Evolutionary conservation across 306 rosid species (phyloP).

Genomic region (Phaseolus lunatus): DNA sequence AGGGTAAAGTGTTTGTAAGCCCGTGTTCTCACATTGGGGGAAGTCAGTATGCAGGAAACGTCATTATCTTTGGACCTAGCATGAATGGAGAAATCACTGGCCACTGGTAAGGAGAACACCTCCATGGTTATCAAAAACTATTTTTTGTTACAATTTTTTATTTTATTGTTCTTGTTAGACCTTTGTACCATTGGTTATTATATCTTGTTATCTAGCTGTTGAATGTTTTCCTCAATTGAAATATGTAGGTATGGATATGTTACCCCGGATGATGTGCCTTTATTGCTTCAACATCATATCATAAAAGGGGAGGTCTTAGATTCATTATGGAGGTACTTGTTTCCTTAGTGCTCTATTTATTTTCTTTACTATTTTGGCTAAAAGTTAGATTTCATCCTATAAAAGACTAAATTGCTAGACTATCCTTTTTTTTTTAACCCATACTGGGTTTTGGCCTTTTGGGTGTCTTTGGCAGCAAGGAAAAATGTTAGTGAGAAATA

Average conservation of each 20-base stretch:
- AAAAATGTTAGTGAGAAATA: no score
- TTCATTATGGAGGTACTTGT: slow-evolving; percentile 80
- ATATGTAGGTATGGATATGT: slow-evolving; percentile 93
- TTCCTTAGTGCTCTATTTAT: background rate
- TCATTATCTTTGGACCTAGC: slow-evolving; percentile 74
- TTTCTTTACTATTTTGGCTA: slow-evolving; percentile 23
- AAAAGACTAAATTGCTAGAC: slow-evolving; percentile 2
- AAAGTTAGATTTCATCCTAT: background rate
- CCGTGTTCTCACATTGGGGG: slow-evolving; percentile 98
- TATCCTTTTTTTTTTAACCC: background rate
- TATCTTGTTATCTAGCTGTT: slow-evolving; percentile 13
- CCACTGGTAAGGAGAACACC: slow-evolving; percentile 72
- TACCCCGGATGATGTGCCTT: slow-evolving; percentile 78
- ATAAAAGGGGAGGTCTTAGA: slow-evolving; percentile 74
- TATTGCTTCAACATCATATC: slow-evolving; percentile 81
- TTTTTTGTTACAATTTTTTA: slow-evolving; percentile 8
- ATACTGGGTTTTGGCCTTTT: slow-evolving; percentile 13
- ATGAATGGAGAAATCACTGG: slow-evolving; percentile 73
- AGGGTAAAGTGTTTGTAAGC: slow-evolving; percentile 81
- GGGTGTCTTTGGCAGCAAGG: background rate
- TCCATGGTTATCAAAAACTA: background rate
- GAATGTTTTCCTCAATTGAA: slow-evolving; percentile 1
- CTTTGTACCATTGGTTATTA: slow-evolving; percentile 21
- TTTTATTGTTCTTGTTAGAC: slow-evolving; percentile 2
- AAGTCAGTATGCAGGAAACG: slow-evolving; percentile 90